Conservation (phyloP, 768 basidiomycete species). For the Tricholoma furcatifolium region DNA sequence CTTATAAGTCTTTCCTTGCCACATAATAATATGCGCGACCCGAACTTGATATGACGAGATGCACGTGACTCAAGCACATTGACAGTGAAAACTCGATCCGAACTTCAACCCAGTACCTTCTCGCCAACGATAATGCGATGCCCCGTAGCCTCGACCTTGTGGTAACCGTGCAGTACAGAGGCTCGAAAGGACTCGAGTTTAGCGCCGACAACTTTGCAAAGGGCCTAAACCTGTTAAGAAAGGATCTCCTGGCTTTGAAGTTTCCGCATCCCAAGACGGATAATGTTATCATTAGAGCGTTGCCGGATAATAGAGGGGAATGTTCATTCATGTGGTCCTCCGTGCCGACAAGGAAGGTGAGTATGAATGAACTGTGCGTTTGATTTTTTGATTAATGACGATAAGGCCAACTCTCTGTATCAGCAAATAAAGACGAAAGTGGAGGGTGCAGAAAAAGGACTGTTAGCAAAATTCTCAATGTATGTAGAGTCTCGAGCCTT, state of each 20-base stretch:
- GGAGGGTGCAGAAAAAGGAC: conserved; percentile 4
- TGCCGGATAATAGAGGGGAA: conserved; percentile 21
- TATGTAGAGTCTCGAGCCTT: conserved; percentile 12
- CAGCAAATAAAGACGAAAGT: conserved; percentile 16
- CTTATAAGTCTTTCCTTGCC: not conserved
- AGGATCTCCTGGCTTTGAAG: conserved; percentile 35
- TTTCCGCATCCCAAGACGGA: conserved; percentile 37
- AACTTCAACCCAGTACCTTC: not conserved
- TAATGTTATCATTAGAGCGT: conserved; percentile 29
- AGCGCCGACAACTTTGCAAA: conserved; percentile 22
- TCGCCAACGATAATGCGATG: conserved; percentile 1
- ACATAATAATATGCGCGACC: too few species aligned
- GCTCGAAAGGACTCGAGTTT: conserved; percentile 35
- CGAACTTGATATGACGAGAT: conserved; percentile 10
- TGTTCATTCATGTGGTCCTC: conserved; percentile 21
- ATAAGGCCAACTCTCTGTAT: conserved; percentile 16
- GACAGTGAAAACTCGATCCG: too few species aligned
- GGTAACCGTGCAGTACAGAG: conserved; percentile 32
- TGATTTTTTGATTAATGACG: not conserved
- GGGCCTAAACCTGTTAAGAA: conserved; percentile 25
- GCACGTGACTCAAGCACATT: conserved; percentile 9
- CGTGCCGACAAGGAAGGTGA: not conserved
- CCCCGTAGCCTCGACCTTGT: conserved; percentile 20
- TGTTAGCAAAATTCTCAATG: conserved; percentile 29
- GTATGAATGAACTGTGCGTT: conserved; percentile 3